These are phyloP conservation scores for Plasmodium billcollinsi DNA, from an alignment of 169 alveolate species.

Conservation along the genomic window DNA sequence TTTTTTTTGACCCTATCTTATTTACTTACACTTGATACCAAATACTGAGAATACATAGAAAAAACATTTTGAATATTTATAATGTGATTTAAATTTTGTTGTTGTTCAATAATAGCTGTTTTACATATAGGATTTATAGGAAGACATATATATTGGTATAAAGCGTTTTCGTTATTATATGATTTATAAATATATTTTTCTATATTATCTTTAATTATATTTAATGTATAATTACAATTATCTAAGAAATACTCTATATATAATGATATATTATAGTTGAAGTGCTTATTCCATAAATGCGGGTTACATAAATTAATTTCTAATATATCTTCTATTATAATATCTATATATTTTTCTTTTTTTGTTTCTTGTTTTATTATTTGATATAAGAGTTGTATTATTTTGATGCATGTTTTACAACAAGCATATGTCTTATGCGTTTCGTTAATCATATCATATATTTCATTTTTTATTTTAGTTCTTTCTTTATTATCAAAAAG, in stretches of 20 bases:
- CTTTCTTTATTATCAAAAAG: constrained; percentile 33
- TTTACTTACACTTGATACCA: constrained; percentile 12
- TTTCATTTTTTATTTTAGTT: constrained; percentile 50
- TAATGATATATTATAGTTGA: constrained; percentile 20
- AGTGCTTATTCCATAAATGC: constrained; percentile 39
- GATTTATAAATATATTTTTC: constrained; percentile 33
- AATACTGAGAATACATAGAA: constrained; percentile 29
- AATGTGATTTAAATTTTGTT: not conserved
- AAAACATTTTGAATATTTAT: constrained; percentile 18
- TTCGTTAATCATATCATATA: constrained; percentile 25
- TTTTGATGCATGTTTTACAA: constrained; percentile 62
- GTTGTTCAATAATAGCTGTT: constrained; percentile 46
- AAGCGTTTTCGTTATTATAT: constrained; percentile 22
- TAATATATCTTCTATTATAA: constrained; percentile 53
- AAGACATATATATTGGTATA: constrained; percentile 20
- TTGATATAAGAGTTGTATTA: constrained; percentile 28
- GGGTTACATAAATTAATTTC: constrained; percentile 43
- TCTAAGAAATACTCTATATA: constrained; percentile 29
- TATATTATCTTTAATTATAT: constrained; percentile 16
- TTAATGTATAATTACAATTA: constrained; percentile 14
- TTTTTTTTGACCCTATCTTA: too few relatives aligned
- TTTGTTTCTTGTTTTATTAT: constrained; percentile 33
- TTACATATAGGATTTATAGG: constrained; percentile 32
- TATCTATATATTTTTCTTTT: constrained; percentile 48
- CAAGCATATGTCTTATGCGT: constrained; percentile 41